Percentiles rank a stretch among this genome's conserved stretches.
Conservation (phyloP, 257 asterid species). For the Parsonsia alboflavescens region DNA sequence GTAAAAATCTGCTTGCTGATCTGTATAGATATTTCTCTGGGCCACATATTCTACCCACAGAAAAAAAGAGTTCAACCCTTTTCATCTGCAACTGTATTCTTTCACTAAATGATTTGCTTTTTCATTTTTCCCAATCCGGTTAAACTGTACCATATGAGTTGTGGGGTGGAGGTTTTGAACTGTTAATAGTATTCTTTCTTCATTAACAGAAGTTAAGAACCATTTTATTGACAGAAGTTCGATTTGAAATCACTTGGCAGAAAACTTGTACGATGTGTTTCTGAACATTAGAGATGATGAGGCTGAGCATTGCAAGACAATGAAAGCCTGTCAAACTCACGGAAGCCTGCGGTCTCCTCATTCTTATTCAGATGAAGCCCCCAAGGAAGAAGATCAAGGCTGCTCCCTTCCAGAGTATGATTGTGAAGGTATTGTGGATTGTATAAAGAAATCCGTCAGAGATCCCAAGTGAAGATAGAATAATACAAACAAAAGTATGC, state of each 20-base stretch:
- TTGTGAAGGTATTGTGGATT: slow-evolving; percentile 76
- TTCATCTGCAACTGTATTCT: not conserved
- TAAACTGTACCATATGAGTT: not conserved
- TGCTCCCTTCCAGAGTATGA: slow-evolving; percentile 43
- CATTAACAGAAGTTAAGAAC: not conserved
- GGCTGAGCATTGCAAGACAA: slow-evolving; percentile 98
- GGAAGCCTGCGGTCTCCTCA: slow-evolving; percentile 94
- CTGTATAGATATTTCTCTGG: not conserved
- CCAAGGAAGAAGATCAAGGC: slow-evolving; percentile 31
- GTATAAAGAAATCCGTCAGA: slow-evolving; percentile 54
- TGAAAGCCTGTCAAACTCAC: slow-evolving; percentile 92
- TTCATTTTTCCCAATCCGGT: not conserved
- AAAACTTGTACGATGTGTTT: slow-evolving; percentile 80
- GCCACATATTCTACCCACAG: not conserved
- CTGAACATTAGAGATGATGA: slow-evolving; percentile 86
- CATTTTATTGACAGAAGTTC: not conserved
- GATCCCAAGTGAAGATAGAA: slow-evolving; percentile 30
- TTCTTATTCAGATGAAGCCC: slow-evolving; percentile 25
- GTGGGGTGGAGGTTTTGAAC: not conserved
- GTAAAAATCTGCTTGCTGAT: slow-evolving; percentile 28
- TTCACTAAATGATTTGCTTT: not conserved
- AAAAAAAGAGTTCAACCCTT: not conserved
- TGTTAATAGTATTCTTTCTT: not conserved
- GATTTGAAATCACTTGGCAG: slow-evolving; percentile 29
- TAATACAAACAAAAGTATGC: not conserved